Evolutionary conservation across 1,139 yeast species (phyloP), one percentile per base, ranked within the genome.

Genomic region (Debaryomycetaceae sp.): DNA sequence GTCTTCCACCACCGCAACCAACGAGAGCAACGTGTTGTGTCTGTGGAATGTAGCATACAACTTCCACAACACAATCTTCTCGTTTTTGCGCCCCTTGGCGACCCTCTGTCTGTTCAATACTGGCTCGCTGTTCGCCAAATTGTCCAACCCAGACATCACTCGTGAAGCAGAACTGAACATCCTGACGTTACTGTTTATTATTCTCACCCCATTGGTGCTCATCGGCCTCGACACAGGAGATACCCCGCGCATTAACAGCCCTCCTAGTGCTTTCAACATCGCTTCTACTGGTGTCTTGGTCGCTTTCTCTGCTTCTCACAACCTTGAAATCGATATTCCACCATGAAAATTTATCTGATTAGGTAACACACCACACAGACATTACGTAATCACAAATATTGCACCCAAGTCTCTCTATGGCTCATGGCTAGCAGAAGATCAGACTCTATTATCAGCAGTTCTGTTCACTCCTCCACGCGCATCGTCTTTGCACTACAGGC

Each of bases 11-110:
- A 80, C 86, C 32, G 88, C 84, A 17, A 86, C 78, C 41, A 87
- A 72, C 4, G 96, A 83, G 44, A 87, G 68, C 53, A 83, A 80
- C 4, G 96, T 86, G 67, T 91, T 91, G 67, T 89, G 92, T 58
- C 81, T 81, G 43, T 83, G 79, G 65, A 89, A 91, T 30, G 73
- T 70, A 45, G 88, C 88, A 63, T 86, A 87, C 43, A 91, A 61
- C 41, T 87, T 81, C 71, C 89, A 83, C 52, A 80, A 80, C 7
- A 70, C 74, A 19, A 67, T 56, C 42, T 58, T 56, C 46, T 66
- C 70, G 43, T 61, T 62, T 43, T 48, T 48, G 19, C 39, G 44
- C 14, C 45, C 42, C 29, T 44, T 44, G 28, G 40, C 17, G 13
- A 42, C 17, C 19, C 30, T 35, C 17, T 35, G 38, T 22, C 26